Percentiles rank a stretch among this genome's conserved stretches.
Conservation (phyloP, 371 early-diverging fungal genomes). For the Conidiobolus incongruus region DNA sequence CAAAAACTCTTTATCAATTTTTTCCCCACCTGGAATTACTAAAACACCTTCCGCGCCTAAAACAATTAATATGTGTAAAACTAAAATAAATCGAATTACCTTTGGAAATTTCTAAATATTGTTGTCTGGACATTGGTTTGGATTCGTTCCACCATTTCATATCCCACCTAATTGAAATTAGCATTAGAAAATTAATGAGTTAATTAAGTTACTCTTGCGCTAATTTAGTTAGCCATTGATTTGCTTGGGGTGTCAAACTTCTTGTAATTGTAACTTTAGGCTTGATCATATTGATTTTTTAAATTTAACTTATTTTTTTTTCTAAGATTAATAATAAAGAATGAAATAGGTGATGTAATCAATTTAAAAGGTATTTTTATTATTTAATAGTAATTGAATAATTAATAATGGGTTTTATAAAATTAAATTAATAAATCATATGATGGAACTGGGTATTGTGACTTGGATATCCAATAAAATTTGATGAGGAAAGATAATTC, state of each 20-base stretch:
- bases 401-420: too few relatives aligned
- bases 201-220: not conserved
- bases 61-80: not conserved
- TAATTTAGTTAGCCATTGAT: not conserved
- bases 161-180: not conserved
- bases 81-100: not conserved
- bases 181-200: not conserved
- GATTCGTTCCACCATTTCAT: not conserved
- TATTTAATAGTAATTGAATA: too few relatives aligned
- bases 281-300: not conserved
- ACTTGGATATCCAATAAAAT: too few relatives aligned
- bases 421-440: too few relatives aligned
- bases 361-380: too few relatives aligned
- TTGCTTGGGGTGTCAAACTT: not conserved
- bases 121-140: not conserved
- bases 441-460: too few relatives aligned
- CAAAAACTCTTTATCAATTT: slow-evolving; percentile 40
- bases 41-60: slow-evolving; percentile 32
- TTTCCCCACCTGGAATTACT: slow-evolving; percentile 44
- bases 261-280: not conserved
- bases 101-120: not conserved
- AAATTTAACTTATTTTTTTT: too few relatives aligned
- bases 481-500: too few relatives aligned
- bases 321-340: too few relatives aligned
- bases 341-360: too few relatives aligned